These are phyloP conservation scores for Quercus alba DNA, from an alignment of 306 rosid genomes.

Conservation along the genomic window DNA sequence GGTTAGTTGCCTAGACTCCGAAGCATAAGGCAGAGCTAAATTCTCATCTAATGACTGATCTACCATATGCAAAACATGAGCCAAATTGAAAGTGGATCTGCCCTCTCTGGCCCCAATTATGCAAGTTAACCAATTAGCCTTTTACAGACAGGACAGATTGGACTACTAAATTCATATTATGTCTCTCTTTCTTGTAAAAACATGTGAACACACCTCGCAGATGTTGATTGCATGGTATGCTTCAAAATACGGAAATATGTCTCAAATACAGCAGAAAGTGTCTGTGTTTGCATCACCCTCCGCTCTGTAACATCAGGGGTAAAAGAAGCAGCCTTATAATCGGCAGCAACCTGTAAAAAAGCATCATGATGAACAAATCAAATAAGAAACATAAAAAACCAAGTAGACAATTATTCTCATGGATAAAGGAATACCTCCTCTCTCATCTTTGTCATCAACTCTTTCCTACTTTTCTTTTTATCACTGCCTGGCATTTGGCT, in stretches of 20 bases:
- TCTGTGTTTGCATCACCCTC: constrained; percentile 79
- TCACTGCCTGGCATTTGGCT: constrained; percentile 60
- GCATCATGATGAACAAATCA: constrained; percentile 5
- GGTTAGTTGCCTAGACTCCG: not conserved
- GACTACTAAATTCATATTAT: constrained; percentile 1
- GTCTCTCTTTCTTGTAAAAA: not conserved
- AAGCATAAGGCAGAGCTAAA: not conserved
- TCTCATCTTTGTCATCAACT: constrained; percentile 56
- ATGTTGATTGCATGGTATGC: constrained; percentile 59
- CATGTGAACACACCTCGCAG: constrained; percentile 44
- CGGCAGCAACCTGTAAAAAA: constrained; percentile 77
- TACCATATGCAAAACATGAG: not conserved
- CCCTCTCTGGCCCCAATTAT: not conserved
- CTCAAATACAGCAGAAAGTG: constrained; percentile 93
- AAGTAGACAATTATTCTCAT: constrained; percentile 13
- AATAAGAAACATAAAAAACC: constrained; percentile 13
- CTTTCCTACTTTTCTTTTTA: constrained; percentile 64
- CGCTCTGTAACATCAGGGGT: constrained; percentile 62
- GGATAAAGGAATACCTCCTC: constrained; percentile 63
- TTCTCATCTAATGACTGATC: not conserved
- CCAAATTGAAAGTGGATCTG: not conserved
- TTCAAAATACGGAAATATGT: constrained; percentile 87
- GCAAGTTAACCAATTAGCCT: not conserved
- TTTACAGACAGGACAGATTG: not conserved
- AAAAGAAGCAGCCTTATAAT: constrained; percentile 85